phyloP scores from a whole-genome alignment of 2,329 filamentous ascomycete genomes.

The Venturia effusa region DNA sequence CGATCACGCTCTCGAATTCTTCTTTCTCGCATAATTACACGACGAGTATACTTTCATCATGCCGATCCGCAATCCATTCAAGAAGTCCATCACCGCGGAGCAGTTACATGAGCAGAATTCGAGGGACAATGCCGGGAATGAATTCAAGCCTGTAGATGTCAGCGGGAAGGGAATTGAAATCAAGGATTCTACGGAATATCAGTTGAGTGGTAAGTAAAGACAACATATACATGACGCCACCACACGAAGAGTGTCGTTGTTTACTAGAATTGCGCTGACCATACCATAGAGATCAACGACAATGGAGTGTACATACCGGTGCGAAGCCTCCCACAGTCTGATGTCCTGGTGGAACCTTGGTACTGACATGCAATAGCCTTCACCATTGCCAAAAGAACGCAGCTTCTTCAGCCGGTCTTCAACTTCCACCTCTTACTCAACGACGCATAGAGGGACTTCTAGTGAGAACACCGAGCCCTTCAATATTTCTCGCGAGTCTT shows the following conservation, averaged over 20 bases:
- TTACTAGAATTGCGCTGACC: background rate
- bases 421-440: conserved; percentile 40
- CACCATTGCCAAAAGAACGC: conserved; percentile 80
- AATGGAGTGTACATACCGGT: conserved; percentile 91
- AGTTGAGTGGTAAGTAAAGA: conserved; percentile 37
- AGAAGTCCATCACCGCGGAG: conserved; percentile 10
- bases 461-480: conserved; percentile 78
- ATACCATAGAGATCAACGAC: conserved; percentile 72
- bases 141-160: conserved; percentile 24
- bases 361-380: conserved; percentile 29
- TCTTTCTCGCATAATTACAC: background rate
- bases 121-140: conserved; percentile 22
- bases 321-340: conserved; percentile 26
- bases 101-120: conserved; percentile 17
- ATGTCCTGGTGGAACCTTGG: background rate
- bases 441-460: conserved; percentile 49
- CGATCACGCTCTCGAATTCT: background rate
- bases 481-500: conserved; percentile 90
- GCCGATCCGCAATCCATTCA: conserved; percentile 9
- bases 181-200: conserved; percentile 38
- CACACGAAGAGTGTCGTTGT: background rate
- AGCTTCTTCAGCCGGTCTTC: conserved; percentile 56
- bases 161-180: conserved; percentile 31
- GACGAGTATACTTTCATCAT: background rate
- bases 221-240: background rate